Evolutionary conservation across 2,329 filamentous ascomycete genomes (phyloP).

Genomic region (Rhinocladiella similis): DNA sequence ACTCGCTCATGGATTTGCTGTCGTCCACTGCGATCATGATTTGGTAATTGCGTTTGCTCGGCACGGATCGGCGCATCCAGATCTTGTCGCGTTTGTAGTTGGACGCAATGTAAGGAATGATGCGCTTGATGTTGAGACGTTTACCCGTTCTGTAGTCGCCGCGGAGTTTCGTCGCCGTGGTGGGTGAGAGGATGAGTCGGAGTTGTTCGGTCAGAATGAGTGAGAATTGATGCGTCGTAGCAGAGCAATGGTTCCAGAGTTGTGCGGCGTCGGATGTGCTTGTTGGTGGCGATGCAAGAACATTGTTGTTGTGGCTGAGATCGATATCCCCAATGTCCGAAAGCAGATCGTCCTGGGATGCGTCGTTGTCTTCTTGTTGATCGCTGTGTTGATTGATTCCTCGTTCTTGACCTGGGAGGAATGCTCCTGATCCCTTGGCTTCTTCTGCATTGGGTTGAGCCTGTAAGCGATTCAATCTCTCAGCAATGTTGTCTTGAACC

Average conservation of each 20-base stretch:
- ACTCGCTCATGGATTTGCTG: slow-evolving; percentile 88
- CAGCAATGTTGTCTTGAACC: slow-evolving; percentile 33
- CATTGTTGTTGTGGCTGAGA: slow-evolving; percentile 49
- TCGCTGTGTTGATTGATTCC: slow-evolving; percentile 32
- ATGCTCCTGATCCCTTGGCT: slow-evolving; percentile 52
- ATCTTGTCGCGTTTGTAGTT: slow-evolving; percentile 99
- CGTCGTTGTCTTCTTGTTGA: slow-evolving; percentile 44
- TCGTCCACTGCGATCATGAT: slow-evolving; percentile 97
- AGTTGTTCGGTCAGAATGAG: slow-evolving; percentile 91
- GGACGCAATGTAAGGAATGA: slow-evolving; percentile 98
- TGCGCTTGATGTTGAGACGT: slow-evolving; percentile 97
- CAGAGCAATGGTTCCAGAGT: slow-evolving; percentile 84
- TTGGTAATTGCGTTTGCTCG: slow-evolving; percentile 92
- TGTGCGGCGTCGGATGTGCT: slow-evolving; percentile 62
- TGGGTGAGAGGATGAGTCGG: slow-evolving; percentile 90
- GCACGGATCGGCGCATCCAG: slow-evolving; percentile 93
- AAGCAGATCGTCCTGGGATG: slow-evolving; percentile 40
- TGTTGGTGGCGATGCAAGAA: slow-evolving; percentile 36
- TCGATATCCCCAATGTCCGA: slow-evolving; percentile 59
- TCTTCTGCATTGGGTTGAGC: slow-evolving; percentile 40
- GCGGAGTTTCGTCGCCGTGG: slow-evolving; percentile 91
- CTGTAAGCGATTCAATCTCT: slow-evolving; percentile 34
- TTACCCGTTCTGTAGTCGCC: slow-evolving; percentile 97
- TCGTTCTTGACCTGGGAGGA: slow-evolving; percentile 49
- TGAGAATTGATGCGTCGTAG: slow-evolving; percentile 79